A percentile compares a stretch with the other conserved stretches of the same genome.
phyloP scores from a whole-genome alignment of 2,329 filamentous ascomycete species.

The Didymella sp. region DNA sequence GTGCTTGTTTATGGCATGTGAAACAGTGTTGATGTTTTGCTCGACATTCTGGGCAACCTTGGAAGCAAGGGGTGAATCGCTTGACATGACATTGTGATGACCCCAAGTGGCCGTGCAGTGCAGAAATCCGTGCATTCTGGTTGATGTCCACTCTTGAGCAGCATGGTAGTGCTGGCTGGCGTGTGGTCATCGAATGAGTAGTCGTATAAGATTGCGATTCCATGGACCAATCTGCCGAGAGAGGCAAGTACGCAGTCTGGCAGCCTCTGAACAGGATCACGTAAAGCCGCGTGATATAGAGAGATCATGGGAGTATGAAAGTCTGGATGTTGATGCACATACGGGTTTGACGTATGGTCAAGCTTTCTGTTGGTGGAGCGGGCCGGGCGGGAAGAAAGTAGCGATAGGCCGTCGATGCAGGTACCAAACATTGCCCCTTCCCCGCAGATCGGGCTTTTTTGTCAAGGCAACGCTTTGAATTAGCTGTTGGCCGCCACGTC shows the following conservation, averaged over 20 bases:
- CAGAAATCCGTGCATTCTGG: background rate
- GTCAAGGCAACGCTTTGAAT: background rate
- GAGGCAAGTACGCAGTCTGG: background rate
- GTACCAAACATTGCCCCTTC: background rate
- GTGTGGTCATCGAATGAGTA: constrained; percentile 4
- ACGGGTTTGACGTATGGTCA: background rate
- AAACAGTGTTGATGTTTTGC: background rate
- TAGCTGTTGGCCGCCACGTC: background rate
- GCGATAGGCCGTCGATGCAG: constrained; percentile 5
- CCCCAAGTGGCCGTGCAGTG: background rate
- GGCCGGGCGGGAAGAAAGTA: constrained; percentile 7
- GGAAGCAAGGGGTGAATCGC: constrained; percentile 1
- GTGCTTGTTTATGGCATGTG: constrained; percentile 11
- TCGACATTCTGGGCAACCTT: background rate
- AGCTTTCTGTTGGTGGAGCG: constrained; percentile 8
- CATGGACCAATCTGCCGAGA: background rate
- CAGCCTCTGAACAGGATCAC: background rate
- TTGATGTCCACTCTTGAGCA: background rate
- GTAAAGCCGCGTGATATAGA: background rate
- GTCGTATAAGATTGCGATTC: background rate
- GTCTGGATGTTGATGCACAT: background rate
- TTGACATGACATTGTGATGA: background rate
- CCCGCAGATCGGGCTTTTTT: background rate
- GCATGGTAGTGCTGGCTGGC: background rate
- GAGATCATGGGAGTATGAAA: background rate